Evolutionary conservation across 306 rosid genomes (phyloP).

Genomic region (Nissolia schottii): DNA sequence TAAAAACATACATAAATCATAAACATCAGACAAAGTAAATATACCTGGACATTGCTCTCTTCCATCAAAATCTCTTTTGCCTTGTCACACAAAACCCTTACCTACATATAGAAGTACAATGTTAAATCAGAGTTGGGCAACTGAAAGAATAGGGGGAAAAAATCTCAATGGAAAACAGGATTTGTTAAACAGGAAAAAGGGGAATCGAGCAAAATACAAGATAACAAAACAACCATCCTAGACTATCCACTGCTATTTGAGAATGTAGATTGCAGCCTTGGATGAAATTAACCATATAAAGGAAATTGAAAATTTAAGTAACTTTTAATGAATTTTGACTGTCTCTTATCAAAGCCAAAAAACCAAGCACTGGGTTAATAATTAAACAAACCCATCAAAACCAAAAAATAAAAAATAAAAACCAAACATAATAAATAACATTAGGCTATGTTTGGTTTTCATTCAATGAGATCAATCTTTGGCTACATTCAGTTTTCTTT

Average conservation of each 20-base stretch:
- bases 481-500: too few species aligned
- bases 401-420: neutral
- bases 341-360: neutral
- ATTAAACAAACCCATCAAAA: neutral
- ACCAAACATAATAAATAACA: neutral
- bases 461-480: neutral
- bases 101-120: slow-evolving; percentile 39
- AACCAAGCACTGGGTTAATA: neutral
- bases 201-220: neutral
- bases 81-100: slow-evolving; percentile 78
- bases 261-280: neutral
- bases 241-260: slow-evolving; percentile 3
- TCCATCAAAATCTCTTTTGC: slow-evolving; percentile 96
- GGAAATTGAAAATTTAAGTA: neutral
- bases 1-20: neutral
- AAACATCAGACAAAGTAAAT: slow-evolving; percentile 13
- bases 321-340: neutral
- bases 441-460: neutral
- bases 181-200: neutral
- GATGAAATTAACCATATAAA: neutral
- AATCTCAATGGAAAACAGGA: neutral
- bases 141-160: neutral
- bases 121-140: neutral
- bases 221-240: neutral
- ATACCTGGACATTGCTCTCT: slow-evolving; percentile 96